Conservation (phyloP, 345 rosid genomes). For the Pistacia atlantica region DNA sequence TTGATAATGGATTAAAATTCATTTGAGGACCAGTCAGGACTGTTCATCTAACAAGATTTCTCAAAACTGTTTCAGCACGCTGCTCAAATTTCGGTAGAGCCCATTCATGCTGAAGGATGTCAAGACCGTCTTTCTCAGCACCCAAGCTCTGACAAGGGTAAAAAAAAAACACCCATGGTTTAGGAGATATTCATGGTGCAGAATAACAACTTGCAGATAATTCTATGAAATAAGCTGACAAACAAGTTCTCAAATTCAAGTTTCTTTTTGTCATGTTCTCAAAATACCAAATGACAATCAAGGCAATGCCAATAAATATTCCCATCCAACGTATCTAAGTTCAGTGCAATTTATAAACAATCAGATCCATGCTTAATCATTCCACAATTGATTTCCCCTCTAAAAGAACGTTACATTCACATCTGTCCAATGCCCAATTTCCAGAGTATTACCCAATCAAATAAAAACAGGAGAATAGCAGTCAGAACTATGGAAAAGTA, state of each 20-base stretch:
- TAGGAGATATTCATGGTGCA: background rate
- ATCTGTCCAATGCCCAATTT: background rate
- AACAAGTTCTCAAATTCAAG: background rate
- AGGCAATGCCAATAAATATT: background rate
- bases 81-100: slow-evolving; percentile 91
- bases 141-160: slow-evolving; percentile 61
- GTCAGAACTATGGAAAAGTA: background rate
- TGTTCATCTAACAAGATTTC: slow-evolving; percentile 61
- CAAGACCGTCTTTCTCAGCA: slow-evolving; percentile 82
- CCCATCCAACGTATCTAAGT: background rate
- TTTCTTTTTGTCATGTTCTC: background rate
- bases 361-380: background rate
- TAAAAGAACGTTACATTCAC: background rate
- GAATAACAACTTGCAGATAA: background rate
- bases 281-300: background rate
- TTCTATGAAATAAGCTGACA: background rate
- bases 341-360: background rate
- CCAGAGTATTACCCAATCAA: background rate
- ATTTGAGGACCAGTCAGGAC: background rate
- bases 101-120: slow-evolving; percentile 75
- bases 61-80: slow-evolving; percentile 82
- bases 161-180: background rate
- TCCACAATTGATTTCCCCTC: background rate
- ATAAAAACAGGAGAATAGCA: background rate
- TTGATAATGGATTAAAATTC: background rate